phyloP scores from a whole-genome alignment of 306 rosid genomes.

The Begonia masoniana region DNA sequence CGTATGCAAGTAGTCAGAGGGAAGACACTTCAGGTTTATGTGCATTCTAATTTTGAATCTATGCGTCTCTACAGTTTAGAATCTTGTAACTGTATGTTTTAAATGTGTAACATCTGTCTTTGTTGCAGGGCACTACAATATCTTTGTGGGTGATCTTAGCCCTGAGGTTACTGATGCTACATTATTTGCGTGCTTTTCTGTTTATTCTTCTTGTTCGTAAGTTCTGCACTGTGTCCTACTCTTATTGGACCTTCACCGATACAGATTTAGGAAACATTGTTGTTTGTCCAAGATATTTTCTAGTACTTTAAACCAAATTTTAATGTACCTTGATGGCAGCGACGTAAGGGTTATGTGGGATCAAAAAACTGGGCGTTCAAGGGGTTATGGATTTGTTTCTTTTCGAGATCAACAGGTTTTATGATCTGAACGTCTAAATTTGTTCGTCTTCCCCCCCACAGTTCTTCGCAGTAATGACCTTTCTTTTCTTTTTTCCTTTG shows the following conservation, averaged over 20 bases:
- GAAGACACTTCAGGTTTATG: conserved; percentile 83
- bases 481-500: conserved; percentile 1
- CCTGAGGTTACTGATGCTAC: conserved; percentile 95
- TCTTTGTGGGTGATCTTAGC: conserved; percentile 96
- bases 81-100: not conserved
- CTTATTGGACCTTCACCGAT: too few species aligned
- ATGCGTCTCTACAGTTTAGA: not conserved
- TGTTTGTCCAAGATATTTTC: too few species aligned
- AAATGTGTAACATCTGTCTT: conserved; percentile 1
- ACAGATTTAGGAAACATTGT: too few species aligned
- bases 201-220: conserved; percentile 78
- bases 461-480: not conserved
- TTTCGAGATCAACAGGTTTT: conserved; percentile 74
- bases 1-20: conserved; percentile 89
- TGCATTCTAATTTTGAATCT: conserved; percentile 1
- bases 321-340: conserved; percentile 17
- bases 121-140: conserved; percentile 64
- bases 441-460: too few species aligned
- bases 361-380: conserved; percentile 84
- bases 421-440: not conserved
- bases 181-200: conserved; percentile 74
- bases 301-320: not conserved
- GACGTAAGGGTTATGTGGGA: conserved; percentile 99
- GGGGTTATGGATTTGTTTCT: conserved; percentile 94
- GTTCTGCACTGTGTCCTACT: conserved; percentile 12